phyloP scores from a whole-genome alignment of 2,329 filamentous ascomycete genomes.

The Aureobasidium lini region DNA sequence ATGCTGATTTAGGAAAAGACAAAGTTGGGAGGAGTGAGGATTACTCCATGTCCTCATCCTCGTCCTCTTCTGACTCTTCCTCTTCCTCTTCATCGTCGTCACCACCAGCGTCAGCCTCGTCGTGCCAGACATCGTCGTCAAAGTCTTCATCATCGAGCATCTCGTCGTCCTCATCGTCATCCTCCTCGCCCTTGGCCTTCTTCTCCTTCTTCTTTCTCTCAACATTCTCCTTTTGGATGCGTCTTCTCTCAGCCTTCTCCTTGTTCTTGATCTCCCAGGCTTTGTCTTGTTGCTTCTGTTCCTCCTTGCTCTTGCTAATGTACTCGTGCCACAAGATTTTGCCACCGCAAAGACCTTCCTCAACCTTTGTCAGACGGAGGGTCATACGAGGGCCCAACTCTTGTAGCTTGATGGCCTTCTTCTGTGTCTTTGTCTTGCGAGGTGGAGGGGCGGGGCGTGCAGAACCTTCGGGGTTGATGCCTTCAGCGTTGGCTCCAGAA shows the following conservation, averaged over 20 bases:
- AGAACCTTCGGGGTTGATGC: slow-evolving; percentile 18
- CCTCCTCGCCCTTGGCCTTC: slow-evolving; percentile 34
- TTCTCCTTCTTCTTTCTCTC: slow-evolving; percentile 71
- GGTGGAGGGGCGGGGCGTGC: slow-evolving; percentile 32
- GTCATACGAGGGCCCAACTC: slow-evolving; percentile 88
- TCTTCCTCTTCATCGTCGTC: slow-evolving; percentile 32
- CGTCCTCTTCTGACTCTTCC: slow-evolving; percentile 16
- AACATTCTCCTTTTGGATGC: slow-evolving; percentile 81
- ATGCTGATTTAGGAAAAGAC: slow-evolving; percentile 1
- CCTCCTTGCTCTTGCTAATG: slow-evolving; percentile 72
- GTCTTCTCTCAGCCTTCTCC: slow-evolving; percentile 75
- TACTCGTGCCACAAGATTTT: slow-evolving; percentile 98
- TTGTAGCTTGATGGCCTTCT: slow-evolving; percentile 81
- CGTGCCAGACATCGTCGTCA: slow-evolving; percentile 44
- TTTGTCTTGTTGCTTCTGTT: slow-evolving; percentile 71
- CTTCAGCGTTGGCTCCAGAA: slow-evolving; percentile 15
- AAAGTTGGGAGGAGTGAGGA: background rate
- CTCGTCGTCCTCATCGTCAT: slow-evolving; percentile 32
- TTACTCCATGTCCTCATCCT: slow-evolving; percentile 15
- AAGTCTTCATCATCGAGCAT: slow-evolving; percentile 36
- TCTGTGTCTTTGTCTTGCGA: slow-evolving; percentile 52
- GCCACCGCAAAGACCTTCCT: slow-evolving; percentile 83
- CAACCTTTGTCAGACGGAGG: slow-evolving; percentile 85
- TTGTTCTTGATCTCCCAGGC: slow-evolving; percentile 70
- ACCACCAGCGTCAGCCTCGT: slow-evolving; percentile 44